phyloP scores from a whole-genome alignment of 164 flowering plant genomes.

The Annona squamosa region DNA sequence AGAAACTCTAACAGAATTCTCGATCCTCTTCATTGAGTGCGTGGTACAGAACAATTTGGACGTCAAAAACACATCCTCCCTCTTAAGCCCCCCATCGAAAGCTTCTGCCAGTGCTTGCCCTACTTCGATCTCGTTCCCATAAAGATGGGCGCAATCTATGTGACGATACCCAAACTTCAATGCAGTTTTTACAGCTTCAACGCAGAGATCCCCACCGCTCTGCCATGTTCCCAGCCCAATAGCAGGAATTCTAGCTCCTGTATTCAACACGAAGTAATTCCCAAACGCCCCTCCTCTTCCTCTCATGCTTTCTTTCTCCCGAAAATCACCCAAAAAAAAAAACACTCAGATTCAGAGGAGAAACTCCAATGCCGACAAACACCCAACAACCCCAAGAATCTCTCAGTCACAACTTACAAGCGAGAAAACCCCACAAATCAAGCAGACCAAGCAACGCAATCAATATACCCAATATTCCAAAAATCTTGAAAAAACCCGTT shows the following conservation, averaged over 20 bases:
- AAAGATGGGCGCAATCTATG: constrained; percentile 67
- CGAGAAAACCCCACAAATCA: not conserved
- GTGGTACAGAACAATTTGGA: constrained; percentile 53
- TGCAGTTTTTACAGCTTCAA: constrained; percentile 56
- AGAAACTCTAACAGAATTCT: constrained; percentile 54
- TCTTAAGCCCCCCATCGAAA: constrained; percentile 35
- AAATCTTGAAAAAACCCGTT: not conserved
- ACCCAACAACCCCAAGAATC: constrained; percentile 4
- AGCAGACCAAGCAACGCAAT: not conserved
- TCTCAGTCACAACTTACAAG: not conserved
- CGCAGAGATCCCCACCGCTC: constrained; percentile 59
- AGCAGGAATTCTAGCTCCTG: constrained; percentile 55
- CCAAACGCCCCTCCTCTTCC: constrained; percentile 22
- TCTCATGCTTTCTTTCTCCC: constrained; percentile 18
- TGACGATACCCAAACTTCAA: constrained; percentile 55
- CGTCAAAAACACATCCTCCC: constrained; percentile 64
- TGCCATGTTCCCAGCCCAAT: constrained; percentile 80
- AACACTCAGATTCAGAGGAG: constrained; percentile 2
- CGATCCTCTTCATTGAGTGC: constrained; percentile 53
- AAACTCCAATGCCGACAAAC: not conserved
- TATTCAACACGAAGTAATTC: constrained; percentile 43
- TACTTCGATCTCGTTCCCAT: constrained; percentile 61
- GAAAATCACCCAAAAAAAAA: constrained; percentile 1
- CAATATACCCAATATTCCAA: constrained; percentile 5
- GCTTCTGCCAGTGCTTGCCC: constrained; percentile 55